Evolutionary conservation across 2,329 filamentous ascomycete species (phyloP), one percentile per base, ranked within the genome.

Genomic region (Verticillium nonalfalfae): DNA sequence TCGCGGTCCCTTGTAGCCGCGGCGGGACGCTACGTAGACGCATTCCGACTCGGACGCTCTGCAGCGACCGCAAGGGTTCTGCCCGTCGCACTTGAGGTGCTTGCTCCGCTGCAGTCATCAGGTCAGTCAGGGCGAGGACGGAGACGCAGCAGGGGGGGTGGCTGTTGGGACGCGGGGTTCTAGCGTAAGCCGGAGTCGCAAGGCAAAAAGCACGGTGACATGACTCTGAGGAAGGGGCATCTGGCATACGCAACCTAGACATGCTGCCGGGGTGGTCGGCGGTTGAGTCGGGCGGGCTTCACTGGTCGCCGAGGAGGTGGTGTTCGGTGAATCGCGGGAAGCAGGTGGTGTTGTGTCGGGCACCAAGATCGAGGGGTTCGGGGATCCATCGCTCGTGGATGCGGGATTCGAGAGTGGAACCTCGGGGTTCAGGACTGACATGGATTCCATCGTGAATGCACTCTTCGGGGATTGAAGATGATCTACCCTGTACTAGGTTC

Each of bases 31-130:
- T 57, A 91, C 85, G 71, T 91, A 93, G 69, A 86, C 76, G 72
- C 90, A 94, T 57, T 87, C 80, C 18, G 80, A 76, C 61, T 82
- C 81, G 57, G 82, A 81, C 58, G 78, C 74, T 26, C 76, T 75
- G 73, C 90, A 93, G 60, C 90, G 85, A 56, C 83, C 81, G 74
- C 90, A 93, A 13, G 90, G 90, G 36, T 76, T 86, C 40, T 79
- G 75, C 34, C 89, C 89, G 72, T 93, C 88, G 71, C 90, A 93
- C 71, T 91, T 93, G 57, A 93, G 80, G 73, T 93, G 90, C 69
- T 90, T 86, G 65, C 71, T 76, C 59, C 84, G 79, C 84, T 86
- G 35, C 40, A 61, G 33, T 9, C 39, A 58, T 18, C 6, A 15
- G 61, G 33, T 56, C 54, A 35, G 54, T 34, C 40, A 52, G 18